Evolutionary conservation across 2,329 filamentous ascomycete genomes (phyloP).

Genomic region (Fusarium nygamai): DNA sequence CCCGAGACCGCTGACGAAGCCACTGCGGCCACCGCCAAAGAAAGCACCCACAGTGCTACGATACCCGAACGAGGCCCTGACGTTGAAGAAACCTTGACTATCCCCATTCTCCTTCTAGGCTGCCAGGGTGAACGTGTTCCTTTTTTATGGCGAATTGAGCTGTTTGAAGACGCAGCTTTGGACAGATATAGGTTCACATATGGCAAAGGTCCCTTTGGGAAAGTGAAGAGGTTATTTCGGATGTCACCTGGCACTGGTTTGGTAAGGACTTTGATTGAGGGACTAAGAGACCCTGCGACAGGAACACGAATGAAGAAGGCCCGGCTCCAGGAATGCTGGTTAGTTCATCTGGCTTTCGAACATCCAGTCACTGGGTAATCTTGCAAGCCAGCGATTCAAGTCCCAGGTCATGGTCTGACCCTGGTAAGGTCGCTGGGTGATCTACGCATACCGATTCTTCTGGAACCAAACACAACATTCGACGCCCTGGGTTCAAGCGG

Average conservation of each 20-base stretch:
- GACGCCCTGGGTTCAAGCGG: background rate
- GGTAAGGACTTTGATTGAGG: fast-evolving
- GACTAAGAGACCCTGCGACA: background rate
- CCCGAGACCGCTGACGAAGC: background rate
- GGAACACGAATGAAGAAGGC: background rate
- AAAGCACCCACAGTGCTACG: background rate
- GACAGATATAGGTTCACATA: too few relatives aligned
- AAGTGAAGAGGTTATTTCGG: background rate
- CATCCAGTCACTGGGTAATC: fast-evolving
- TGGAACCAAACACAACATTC: background rate
- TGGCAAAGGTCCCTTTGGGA: background rate
- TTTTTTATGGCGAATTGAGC: fast-evolving
- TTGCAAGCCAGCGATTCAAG: background rate
- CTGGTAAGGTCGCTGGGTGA: background rate
- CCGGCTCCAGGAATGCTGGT: too few relatives aligned
- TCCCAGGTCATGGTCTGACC: background rate
- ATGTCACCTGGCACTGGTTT: background rate
- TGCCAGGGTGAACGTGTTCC: fast-evolving
- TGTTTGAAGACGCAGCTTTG: fast-evolving
- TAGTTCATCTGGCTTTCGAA: background rate
- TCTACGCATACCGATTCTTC: background rate
- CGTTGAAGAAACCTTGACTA: background rate
- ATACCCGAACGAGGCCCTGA: fast-evolving
- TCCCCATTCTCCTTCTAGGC: background rate
- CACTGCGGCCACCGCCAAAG: background rate